Evolutionary conservation across 805 yeast species (phyloP).

Genomic region (Danielia reshetovae): DNA sequence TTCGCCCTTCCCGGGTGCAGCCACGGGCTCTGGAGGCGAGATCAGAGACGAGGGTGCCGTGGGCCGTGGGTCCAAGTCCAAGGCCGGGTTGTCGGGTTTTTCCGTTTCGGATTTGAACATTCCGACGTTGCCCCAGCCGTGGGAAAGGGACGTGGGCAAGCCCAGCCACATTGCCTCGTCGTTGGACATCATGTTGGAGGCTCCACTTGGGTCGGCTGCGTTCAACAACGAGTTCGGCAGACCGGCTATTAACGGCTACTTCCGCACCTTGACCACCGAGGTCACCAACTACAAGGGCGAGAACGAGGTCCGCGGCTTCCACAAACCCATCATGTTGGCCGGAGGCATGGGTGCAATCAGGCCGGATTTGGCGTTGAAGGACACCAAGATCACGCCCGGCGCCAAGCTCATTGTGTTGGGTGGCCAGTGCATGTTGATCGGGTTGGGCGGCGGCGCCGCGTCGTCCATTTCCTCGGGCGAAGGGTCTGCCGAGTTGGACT

Average conservation of each 20-base stretch:
- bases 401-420: conserved; percentile 90
- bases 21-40: conserved; percentile 99
- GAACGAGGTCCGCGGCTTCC: conserved; percentile 88
- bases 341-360: conserved; percentile 98
- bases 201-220: conserved; percentile 97
- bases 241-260: conserved; percentile 95
- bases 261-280: conserved; percentile 86
- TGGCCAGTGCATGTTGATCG: conserved; percentile 97
- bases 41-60: conserved; percentile 99
- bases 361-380: conserved; percentile 87
- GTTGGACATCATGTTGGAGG: conserved; percentile 92
- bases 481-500: conserved; percentile 93
- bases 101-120: conserved; percentile 86
- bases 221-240: conserved; percentile 98
- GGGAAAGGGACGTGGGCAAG: conserved; percentile 90
- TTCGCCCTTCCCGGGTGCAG: conserved; percentile 98
- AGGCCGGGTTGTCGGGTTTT: conserved; percentile 94
- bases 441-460: conserved; percentile 99
- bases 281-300: conserved; percentile 60
- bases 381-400: conserved; percentile 85
- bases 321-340: conserved; percentile 98
- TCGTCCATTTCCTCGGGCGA: conserved; percentile 95
- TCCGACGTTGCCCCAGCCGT: conserved; percentile 84
- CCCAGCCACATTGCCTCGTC: conserved; percentile 93
- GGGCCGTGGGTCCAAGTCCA: conserved; percentile 96